Percentiles rank a stretch among this genome's conserved stretches.
Conservation (phyloP, 83 land plant genomes). For the Thuja plicata region DNA sequence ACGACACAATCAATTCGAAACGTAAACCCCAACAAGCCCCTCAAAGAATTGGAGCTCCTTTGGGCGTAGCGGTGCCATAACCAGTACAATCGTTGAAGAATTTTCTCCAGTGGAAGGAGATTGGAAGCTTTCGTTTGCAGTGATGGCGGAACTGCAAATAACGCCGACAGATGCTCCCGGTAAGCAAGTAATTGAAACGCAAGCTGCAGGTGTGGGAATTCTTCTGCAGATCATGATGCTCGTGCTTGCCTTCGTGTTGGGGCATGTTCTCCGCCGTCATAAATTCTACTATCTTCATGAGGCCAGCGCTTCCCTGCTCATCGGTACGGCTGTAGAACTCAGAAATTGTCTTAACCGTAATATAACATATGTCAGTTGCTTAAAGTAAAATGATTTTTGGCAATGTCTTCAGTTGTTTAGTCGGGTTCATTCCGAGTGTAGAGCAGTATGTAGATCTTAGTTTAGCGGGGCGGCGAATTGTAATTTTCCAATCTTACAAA, state of each 20-base stretch:
- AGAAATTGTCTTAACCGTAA: background rate
- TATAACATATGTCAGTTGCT: background rate
- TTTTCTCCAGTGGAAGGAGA: background rate
- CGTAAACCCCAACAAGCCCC: too few species aligned
- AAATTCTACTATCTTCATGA: conserved; percentile 92
- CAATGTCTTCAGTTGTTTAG: background rate
- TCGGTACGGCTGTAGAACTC: conserved; percentile 44
- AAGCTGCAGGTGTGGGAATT: conserved; percentile 95
- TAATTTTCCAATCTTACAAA: background rate
- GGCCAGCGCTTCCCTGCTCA: conserved; percentile 94
- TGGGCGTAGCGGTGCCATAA: background rate
- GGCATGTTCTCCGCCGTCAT: conserved; percentile 92
- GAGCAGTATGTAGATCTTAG: background rate
- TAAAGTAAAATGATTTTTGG: background rate
- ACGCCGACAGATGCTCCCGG: conserved; percentile 36
- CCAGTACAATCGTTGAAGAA: background rate
- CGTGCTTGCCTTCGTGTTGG: conserved; percentile 87
- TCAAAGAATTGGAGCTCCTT: background rate
- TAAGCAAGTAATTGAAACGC: conserved; percentile 61
- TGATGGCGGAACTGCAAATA: conserved; percentile 20
- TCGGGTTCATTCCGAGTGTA: background rate
- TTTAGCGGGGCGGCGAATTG: background rate
- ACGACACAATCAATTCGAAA: too few species aligned
- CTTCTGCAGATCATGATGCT: conserved; percentile 96
- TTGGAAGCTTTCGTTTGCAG: background rate